These are phyloP conservation scores for Epichloe typhina DNA, from an alignment of 2,329 filamentous ascomycete genomes.

Conservation along the genomic window DNA sequence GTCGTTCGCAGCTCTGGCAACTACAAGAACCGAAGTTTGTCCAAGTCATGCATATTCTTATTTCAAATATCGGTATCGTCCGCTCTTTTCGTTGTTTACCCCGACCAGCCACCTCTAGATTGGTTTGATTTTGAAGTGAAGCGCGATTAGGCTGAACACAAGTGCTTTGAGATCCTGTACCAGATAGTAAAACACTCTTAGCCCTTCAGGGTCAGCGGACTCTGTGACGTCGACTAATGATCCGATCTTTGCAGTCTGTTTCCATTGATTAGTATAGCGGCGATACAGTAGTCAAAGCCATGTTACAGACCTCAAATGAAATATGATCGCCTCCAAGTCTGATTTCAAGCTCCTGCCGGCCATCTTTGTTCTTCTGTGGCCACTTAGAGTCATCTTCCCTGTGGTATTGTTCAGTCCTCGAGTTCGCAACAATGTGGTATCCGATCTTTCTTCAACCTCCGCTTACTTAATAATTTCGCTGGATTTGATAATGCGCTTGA, in stretches of 20 bases:
- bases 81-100: neutral
- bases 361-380: conserved; percentile 99
- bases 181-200: conserved; percentile 96
- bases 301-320: conserved; percentile 69
- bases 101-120: conserved; percentile 33
- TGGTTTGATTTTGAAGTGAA: conserved; percentile 94
- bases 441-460: neutral
- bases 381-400: conserved; percentile 99
- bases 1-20: neutral
- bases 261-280: neutral
- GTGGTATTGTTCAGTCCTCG: conserved; percentile 2
- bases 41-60: no score
- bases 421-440: no score
- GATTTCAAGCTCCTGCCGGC: conserved; percentile 91
- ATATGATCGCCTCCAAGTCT: conserved; percentile 90
- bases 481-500: conserved; percentile 92
- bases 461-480: conserved; percentile 92
- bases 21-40: no score
- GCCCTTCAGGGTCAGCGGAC: conserved; percentile 86
- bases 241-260: conserved; percentile 90
- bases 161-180: conserved; percentile 95
- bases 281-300: neutral
- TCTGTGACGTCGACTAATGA: conserved; percentile 94
- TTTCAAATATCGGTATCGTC: no score
- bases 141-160: conserved; percentile 87